Percentiles rank a stretch among this genome's conserved stretches.
These are phyloP conservation scores for Lagenidium giganteum DNA, from an alignment of 352 stramenopile genomes.

Conservation along the genomic window DNA sequence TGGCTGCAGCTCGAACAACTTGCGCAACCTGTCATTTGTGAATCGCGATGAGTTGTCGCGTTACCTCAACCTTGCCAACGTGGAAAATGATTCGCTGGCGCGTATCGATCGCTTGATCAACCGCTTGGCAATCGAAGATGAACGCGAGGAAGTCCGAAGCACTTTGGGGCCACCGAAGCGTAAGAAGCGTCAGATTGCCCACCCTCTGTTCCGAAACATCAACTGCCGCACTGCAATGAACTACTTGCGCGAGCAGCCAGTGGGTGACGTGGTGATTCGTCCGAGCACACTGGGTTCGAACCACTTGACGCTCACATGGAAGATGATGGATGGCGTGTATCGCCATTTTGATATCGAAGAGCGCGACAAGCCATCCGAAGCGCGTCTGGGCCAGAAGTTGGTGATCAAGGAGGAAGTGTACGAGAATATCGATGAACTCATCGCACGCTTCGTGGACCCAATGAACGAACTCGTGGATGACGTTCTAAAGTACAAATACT, in stretches of 20 bases:
- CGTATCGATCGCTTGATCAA: constrained; percentile 79
- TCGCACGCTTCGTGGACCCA: constrained; percentile 82
- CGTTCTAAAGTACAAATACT: constrained; percentile 86
- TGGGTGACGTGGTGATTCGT: constrained; percentile 84
- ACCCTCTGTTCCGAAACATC: constrained; percentile 85
- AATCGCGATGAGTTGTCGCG: constrained; percentile 53
- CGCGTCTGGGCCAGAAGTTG: constrained; percentile 70
- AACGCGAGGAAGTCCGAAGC: constrained; percentile 43
- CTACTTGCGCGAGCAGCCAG: constrained; percentile 66
- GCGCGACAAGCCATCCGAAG: constrained; percentile 84
- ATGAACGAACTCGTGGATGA: constrained; percentile 88
- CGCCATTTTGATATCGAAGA: constrained; percentile 86
- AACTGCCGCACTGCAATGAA: constrained; percentile 81
- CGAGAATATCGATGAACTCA: constrained; percentile 86
- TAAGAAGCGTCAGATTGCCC: constrained; percentile 85
- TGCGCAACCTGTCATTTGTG: no score
- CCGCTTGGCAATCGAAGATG: constrained; percentile 62
- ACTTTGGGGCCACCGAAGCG: constrained; percentile 35
- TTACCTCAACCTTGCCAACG: constrained; percentile 42
- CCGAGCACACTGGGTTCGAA: constrained; percentile 78
- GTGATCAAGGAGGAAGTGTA: constrained; percentile 86
- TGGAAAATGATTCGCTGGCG: constrained; percentile 62
- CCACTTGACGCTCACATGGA: constrained; percentile 86
- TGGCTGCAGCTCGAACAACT: no score
- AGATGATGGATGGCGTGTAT: constrained; percentile 84